These are phyloP conservation scores for Picea abies DNA, from an alignment of 83 land plant genomes.

Conservation along the genomic window DNA sequence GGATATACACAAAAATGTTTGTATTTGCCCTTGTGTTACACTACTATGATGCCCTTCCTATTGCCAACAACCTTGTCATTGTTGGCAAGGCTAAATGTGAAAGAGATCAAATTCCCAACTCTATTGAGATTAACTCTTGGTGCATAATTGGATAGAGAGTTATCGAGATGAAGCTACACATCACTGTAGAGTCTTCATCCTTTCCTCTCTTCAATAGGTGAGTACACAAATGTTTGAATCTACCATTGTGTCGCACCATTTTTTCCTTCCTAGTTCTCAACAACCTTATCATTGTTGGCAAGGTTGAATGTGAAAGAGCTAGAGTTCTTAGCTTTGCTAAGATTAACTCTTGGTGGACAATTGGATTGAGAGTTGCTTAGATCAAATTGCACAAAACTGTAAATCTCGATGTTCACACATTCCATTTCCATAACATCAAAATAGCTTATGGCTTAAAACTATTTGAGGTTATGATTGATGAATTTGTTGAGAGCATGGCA, in stretches of 20 bases:
- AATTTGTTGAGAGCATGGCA: background rate
- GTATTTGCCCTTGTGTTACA: conserved; percentile 50
- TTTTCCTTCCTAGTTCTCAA: too few species aligned
- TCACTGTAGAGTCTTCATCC: conserved; percentile 59
- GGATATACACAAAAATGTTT: conserved; percentile 47
- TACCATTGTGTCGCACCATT: too few species aligned
- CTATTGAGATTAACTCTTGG: conserved; percentile 50
- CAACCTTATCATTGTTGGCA: too few species aligned
- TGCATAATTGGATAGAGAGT: background rate
- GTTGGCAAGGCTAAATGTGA: conserved; percentile 58
- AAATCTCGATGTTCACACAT: conserved; percentile 53
- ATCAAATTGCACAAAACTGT: too few species aligned
- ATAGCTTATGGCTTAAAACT: conserved; percentile 60
- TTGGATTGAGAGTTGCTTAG: too few species aligned
- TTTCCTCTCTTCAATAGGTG: too few species aligned
- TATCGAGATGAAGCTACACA: conserved; percentile 66
- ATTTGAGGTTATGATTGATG: conserved; percentile 16
- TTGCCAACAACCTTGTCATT: conserved; percentile 58
- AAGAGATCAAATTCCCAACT: conserved; percentile 48
- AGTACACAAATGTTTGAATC: too few species aligned
- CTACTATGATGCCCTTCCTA: conserved; percentile 52
- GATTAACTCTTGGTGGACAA: too few species aligned
- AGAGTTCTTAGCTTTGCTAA: too few species aligned
- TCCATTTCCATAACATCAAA: conserved; percentile 71
- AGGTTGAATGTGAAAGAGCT: too few species aligned